These are phyloP conservation scores for Hypoxylon sp. DNA, from an alignment of 2,329 filamentous ascomycete genomes.

Conservation along the genomic window DNA sequence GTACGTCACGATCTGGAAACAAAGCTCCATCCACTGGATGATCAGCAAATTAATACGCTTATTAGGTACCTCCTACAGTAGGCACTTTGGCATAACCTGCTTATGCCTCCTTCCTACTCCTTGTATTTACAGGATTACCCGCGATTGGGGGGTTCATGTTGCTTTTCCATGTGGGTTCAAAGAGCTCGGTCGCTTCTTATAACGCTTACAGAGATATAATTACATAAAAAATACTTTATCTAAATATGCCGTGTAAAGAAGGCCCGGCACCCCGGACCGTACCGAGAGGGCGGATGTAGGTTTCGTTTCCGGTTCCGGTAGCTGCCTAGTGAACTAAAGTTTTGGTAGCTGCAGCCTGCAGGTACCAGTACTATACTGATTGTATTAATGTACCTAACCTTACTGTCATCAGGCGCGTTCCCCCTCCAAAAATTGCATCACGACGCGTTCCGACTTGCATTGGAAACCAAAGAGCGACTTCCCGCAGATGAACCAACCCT, in stretches of 20 bases:
- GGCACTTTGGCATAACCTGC: too few relatives aligned
- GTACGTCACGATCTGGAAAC: slow-evolving; percentile 36
- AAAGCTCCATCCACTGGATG: slow-evolving; percentile 13
- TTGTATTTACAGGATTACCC: too few relatives aligned
- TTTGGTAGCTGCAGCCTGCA: slow-evolving; percentile 30
- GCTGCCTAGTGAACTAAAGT: slow-evolving; percentile 10
- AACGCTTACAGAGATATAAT: too few relatives aligned
- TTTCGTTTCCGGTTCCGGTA: neutral
- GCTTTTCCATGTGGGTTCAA: too few relatives aligned
- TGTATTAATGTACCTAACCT: too few relatives aligned
- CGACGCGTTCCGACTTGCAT: slow-evolving; percentile 27
- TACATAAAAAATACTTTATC: neutral
- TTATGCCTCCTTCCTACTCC: too few relatives aligned
- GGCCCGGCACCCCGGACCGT: neutral
- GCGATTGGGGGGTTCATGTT: too few relatives aligned
- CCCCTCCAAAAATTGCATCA: slow-evolving; percentile 30
- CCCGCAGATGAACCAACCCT: neutral
- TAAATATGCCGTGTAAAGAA: neutral
- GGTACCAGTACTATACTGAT: slow-evolving; percentile 15
- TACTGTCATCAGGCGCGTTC: slow-evolving; percentile 29
- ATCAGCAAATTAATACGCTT: slow-evolving; percentile 25
- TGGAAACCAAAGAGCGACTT: slow-evolving; percentile 1
- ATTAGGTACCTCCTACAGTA: slow-evolving; percentile 1
- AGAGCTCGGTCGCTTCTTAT: too few relatives aligned
- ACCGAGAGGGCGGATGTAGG: slow-evolving; percentile 18